A percentile compares a stretch with the other conserved stretches of the same genome.
These are phyloP conservation scores for Tricholoma sp. DNA, from an alignment of 768 basidiomycete genomes.

Conservation along the genomic window DNA sequence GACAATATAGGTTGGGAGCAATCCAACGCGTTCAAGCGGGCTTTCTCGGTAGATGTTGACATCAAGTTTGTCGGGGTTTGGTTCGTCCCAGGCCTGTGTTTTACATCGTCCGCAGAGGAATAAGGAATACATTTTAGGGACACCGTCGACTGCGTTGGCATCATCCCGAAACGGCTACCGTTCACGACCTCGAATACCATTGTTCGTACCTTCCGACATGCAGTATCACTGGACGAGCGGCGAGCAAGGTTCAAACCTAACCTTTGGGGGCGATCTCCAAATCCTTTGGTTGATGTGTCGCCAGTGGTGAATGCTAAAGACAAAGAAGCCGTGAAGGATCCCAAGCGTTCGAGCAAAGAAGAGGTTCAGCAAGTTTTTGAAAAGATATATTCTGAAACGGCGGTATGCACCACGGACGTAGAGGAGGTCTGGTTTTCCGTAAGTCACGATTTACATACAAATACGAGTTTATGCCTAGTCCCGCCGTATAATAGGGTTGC, in stretches of 20 bases:
- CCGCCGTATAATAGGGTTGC: slow-evolving; percentile 32
- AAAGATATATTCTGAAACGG: slow-evolving; percentile 24
- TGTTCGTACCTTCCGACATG: slow-evolving; percentile 58
- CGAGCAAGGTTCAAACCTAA: slow-evolving; percentile 57
- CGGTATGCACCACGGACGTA: slow-evolving; percentile 30
- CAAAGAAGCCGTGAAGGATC: slow-evolving; percentile 15
- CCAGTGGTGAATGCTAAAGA: neutral
- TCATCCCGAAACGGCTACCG: slow-evolving; percentile 48
- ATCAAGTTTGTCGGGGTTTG: slow-evolving; percentile 59
- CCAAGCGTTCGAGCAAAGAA: neutral
- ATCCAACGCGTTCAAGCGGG: slow-evolving; percentile 49
- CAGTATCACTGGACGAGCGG: slow-evolving; percentile 58
- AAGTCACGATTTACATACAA: slow-evolving; percentile 9
- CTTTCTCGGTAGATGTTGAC: slow-evolving; percentile 47
- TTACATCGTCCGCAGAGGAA: neutral
- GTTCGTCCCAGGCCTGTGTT: slow-evolving; percentile 28
- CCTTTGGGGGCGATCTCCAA: slow-evolving; percentile 37
- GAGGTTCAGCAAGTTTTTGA: slow-evolving; percentile 24
- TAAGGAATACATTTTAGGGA: slow-evolving; percentile 38
- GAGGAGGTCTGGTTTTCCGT: slow-evolving; percentile 68
- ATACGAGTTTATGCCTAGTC: neutral
- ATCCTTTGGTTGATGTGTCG: neutral
- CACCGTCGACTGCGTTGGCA: slow-evolving; percentile 60
- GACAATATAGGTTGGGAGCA: slow-evolving; percentile 45
- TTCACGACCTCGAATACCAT: slow-evolving; percentile 53